phyloP scores from a whole-genome alignment of 1,139 yeast species.

The Pichia norvegensis region DNA sequence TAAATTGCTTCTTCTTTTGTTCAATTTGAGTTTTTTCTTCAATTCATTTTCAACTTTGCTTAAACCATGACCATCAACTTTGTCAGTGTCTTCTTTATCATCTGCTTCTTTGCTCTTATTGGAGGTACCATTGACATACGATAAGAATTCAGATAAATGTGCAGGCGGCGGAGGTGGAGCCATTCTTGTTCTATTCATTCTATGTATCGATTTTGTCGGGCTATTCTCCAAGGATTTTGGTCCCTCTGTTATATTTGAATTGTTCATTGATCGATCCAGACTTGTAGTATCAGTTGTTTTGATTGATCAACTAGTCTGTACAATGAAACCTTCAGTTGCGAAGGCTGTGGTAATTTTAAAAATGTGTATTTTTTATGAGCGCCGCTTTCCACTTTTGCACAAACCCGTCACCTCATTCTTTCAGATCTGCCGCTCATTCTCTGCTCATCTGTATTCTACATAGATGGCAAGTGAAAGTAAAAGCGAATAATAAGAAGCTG shows the following conservation, averaged over 20 bases:
- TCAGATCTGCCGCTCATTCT: no score
- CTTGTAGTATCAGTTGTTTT: not conserved
- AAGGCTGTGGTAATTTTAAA: no score
- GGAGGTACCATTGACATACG: constrained; percentile 32
- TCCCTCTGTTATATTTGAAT: not conserved
- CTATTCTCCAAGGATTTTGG: not conserved
- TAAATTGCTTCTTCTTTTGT: not conserved
- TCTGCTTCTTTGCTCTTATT: not conserved
- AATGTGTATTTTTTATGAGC: no score
- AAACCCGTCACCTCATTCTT: no score
- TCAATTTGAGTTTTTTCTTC: not conserved
- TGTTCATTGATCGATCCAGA: not conserved
- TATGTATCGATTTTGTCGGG: not conserved
- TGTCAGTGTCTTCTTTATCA: not conserved
- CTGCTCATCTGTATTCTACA: no score
- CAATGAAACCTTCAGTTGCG: not conserved
- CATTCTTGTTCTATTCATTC: constrained; percentile 1
- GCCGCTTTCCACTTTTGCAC: no score
- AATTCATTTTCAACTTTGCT: not conserved
- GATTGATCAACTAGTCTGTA: no score
- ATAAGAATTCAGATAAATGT: constrained; percentile 50
- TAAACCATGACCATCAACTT: not conserved
- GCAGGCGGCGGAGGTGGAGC: constrained; percentile 31
- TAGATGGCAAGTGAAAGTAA: no score
- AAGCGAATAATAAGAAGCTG: no score